Conservation (phyloP, 345 rosid species). For the Salix suchowensis region DNA sequence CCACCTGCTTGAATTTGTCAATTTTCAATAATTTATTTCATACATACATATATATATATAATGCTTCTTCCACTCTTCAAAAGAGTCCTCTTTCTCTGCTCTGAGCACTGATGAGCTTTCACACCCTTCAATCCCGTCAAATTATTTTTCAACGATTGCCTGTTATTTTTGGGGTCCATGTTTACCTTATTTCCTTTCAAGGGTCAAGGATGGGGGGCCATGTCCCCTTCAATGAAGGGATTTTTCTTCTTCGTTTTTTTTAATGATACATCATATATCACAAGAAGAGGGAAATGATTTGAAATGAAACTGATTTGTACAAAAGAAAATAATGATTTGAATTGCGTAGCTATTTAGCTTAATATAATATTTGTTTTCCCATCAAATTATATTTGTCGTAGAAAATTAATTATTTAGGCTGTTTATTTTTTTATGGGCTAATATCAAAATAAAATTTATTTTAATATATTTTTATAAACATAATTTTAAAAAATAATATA, state of each 20-base stretch:
- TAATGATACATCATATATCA: background rate
- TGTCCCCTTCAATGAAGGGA: background rate
- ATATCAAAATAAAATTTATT: too few relatives aligned
- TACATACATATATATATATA: background rate
- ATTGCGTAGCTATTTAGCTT: background rate
- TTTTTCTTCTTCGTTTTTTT: background rate
- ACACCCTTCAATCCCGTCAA: background rate
- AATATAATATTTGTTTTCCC: too few relatives aligned
- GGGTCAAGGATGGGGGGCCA: background rate
- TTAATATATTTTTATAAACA: too few relatives aligned
- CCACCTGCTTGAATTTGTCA: background rate
- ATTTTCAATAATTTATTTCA: background rate
- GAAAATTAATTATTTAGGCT: too few relatives aligned
- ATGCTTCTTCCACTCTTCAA: background rate
- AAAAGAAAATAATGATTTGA: background rate
- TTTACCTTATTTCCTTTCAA: background rate
- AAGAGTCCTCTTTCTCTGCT: conserved; percentile 8
- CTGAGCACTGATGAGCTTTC: background rate
- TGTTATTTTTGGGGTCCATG: background rate
- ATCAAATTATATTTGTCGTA: too few relatives aligned
- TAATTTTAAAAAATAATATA: too few relatives aligned
- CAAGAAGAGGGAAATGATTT: background rate
- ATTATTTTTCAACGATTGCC: background rate
- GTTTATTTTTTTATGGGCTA: too few relatives aligned
- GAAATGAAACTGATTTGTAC: background rate